Base-by-base conservation (phyloP, 139 green algal species). In the Chlorella sp. region DNA sequence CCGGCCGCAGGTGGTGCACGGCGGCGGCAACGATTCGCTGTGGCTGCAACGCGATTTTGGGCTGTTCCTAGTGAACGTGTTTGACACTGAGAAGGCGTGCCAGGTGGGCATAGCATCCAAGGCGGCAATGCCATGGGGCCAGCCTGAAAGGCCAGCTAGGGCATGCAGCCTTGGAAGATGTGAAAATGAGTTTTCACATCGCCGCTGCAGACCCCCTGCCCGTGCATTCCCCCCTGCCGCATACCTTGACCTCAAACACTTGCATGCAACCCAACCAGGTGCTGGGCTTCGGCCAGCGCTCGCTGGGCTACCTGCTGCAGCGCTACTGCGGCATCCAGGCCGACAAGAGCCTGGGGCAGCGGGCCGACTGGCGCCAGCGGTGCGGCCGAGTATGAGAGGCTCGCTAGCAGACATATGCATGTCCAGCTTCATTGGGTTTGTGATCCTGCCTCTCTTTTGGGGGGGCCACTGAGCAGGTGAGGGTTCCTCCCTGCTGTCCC, bases 21-120 rank as follows among this genome's bases (percentile, higher is more conserved):
- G 95, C n/a, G 88, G 87, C 56, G 84, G 86, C 68, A 96, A 94
- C 72, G 95, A 98, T 36, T 87, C 96, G 43, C n/a, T 92, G 13
- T 98, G 94, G 94, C 90, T 98, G 77, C 94, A 96, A 82, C 87
- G 93, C 0, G 93, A 97, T 78, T 93, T 92, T 70, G 77, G 90
- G 44, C 64, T 95, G 0, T 95, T 94, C 88, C 75, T 94, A 46
- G 93, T 95, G 83, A 97, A 97, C 84, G 69, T 95, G 0, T 96
- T 96, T 84, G 95, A 98, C 90, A 98, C 95, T 9, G 92, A 95
- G 73, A 93, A 93, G 85, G 89, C 89, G 0, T 91, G 84, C 58
- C 89, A 94, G 92, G 93, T 93, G 68, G 1, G 67, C 30, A 32
- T 2, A 19, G 19, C 22, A 20, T 5, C 2, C 1, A 41, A 14